Conservation (phyloP, 2,329 filamentous ascomycete species). For the Ophiostoma ips region DNA sequence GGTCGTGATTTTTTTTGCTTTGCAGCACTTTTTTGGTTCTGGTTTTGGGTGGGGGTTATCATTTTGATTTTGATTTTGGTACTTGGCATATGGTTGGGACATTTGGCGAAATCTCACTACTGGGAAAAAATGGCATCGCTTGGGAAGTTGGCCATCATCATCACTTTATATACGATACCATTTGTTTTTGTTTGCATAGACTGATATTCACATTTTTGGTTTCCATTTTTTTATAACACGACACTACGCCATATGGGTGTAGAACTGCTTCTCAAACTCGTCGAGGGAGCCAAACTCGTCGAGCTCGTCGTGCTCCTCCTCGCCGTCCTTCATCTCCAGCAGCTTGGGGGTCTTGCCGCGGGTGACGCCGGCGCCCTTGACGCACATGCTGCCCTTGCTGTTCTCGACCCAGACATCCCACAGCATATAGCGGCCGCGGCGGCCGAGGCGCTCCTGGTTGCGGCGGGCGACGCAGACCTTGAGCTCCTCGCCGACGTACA, state of each 20-base stretch:
- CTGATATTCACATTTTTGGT: neutral
- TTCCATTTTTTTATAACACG: neutral
- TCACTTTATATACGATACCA: slow-evolving; percentile 7
- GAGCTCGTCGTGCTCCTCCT: neutral
- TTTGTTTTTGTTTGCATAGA: neutral
- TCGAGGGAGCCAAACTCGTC: slow-evolving; percentile 3
- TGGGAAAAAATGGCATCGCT: neutral
- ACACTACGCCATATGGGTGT: too few relatives aligned
- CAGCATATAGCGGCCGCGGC: slow-evolving; percentile 23
- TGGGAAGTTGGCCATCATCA: neutral
- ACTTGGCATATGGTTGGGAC: neutral
- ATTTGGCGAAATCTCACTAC: slow-evolving; percentile 3
- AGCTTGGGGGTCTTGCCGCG: neutral
- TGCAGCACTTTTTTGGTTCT: neutral
- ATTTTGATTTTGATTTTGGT: neutral
- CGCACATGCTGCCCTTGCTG: slow-evolving; percentile 45
- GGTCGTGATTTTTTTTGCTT: slow-evolving; percentile 1
- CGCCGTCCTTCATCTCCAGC: neutral
- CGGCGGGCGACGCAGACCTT: slow-evolving; percentile 49
- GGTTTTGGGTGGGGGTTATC: neutral
- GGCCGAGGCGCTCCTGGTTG: slow-evolving; percentile 25
- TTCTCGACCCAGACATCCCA: slow-evolving; percentile 56
- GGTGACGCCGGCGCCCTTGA: slow-evolving; percentile 33
- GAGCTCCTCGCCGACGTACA: slow-evolving; percentile 62
- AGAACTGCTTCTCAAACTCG: neutral